Conservation (phyloP, 202 grass and related monocot species). For the Setaria viridis region DNA sequence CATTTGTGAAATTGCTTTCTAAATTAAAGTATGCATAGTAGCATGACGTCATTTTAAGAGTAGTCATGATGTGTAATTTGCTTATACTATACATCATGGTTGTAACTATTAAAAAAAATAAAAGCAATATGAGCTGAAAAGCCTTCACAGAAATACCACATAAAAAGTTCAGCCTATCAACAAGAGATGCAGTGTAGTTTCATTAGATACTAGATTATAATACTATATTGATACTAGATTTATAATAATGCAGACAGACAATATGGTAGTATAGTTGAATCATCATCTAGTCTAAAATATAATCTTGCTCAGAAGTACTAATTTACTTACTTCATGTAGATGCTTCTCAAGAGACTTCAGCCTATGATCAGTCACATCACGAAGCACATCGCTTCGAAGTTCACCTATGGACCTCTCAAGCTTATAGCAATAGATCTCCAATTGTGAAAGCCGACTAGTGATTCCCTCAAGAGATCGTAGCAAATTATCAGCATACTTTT, state of each 20-base stretch:
- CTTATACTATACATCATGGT: background rate
- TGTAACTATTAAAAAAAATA: constrained; percentile 9
- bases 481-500: constrained; percentile 97
- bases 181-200: background rate
- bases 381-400: constrained; percentile 79
- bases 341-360: constrained; percentile 97
- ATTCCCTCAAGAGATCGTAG: constrained; percentile 96
- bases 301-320: constrained; percentile 18
- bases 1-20: constrained; percentile 5
- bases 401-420: constrained; percentile 92
- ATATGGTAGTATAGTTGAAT: background rate
- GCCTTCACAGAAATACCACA: constrained; percentile 5
- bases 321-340: constrained; percentile 88
- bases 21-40: background rate
- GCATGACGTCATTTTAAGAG: background rate
- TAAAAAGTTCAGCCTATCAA: background rate
- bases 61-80: constrained; percentile 19
- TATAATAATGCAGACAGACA: constrained; percentile 22
- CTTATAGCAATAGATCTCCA: constrained; percentile 94
- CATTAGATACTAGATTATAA: background rate
- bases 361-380: constrained; percentile 69
- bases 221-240: background rate
- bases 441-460: constrained; percentile 80
- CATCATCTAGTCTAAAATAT: background rate
- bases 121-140: constrained; percentile 12